Evolutionary conservation across 2,329 filamentous ascomycete species (phyloP).

Genomic region (Penicillium vulpinum): DNA sequence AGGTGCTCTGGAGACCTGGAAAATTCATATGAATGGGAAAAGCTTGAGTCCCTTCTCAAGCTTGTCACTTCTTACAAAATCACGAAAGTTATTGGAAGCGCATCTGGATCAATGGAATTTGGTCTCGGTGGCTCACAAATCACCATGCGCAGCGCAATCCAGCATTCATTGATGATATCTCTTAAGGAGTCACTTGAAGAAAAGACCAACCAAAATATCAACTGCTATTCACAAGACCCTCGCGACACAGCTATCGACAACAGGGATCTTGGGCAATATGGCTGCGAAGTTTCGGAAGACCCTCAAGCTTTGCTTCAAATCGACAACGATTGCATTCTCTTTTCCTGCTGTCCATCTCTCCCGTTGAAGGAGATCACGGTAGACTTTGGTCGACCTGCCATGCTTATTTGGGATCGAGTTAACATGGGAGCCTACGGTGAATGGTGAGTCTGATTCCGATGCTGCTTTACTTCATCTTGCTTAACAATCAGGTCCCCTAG

Average conservation of each 20-base stretch:
- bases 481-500: no score
- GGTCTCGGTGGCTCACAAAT: background rate
- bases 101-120: background rate
- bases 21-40: background rate
- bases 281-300: background rate
- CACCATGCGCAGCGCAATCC: background rate
- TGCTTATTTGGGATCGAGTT: background rate
- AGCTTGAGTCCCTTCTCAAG: background rate
- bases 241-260: background rate
- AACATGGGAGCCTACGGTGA: rapidly evolving
- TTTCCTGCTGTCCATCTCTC: background rate
- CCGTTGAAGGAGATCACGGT: background rate
- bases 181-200: background rate
- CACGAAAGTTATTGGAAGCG: background rate
- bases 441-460: background rate
- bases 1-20: background rate
- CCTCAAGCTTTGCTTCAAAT: background rate
- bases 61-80: background rate
- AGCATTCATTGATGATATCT: background rate
- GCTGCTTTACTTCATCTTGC: background rate
- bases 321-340: background rate
- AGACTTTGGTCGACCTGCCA: background rate
- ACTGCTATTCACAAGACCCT: background rate
- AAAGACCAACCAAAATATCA: background rate
- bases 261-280: background rate